Evolutionary conservation across 495 filamentous ascomycete genomes (phyloP).

Genomic region (Xylaria bambusicola): DNA sequence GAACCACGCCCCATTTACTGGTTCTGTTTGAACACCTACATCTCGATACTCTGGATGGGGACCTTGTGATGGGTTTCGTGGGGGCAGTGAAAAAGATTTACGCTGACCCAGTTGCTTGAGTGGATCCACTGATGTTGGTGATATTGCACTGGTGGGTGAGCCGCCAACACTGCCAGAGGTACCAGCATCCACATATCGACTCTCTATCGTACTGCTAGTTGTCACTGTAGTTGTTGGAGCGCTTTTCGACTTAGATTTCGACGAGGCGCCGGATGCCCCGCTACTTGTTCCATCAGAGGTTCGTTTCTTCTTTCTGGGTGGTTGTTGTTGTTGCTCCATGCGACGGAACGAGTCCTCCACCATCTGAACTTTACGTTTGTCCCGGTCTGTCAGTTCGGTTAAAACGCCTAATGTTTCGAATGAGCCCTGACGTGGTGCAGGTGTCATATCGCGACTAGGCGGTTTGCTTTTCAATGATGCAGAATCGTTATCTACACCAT

Average conservation of each 20-base stretch:
- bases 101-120: conserved; percentile 23
- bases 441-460: conserved; percentile 80
- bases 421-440: conserved; percentile 55
- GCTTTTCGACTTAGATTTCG: conserved; percentile 41
- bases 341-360: conserved; percentile 74
- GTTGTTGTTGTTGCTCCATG: conserved; percentile 64
- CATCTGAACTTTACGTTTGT: conserved; percentile 83
- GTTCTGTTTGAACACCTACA: conserved; percentile 52
- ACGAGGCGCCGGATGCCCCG: conserved; percentile 23
- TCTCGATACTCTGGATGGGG: conserved; percentile 45
- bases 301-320: conserved; percentile 61
- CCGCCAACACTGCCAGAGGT: conserved; percentile 50
- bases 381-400: conserved; percentile 75
- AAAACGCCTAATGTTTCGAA: conserved; percentile 52
- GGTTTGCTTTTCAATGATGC: conserved; percentile 74
- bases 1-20: conserved; percentile 48
- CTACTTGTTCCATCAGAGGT: conserved; percentile 56
- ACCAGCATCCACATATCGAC: conserved; percentile 51
- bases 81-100: conserved; percentile 26
- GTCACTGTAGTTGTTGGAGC: conserved; percentile 38
- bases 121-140: conserved; percentile 31
- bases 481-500: conserved; percentile 62
- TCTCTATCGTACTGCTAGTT: conserved; percentile 37
- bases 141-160: conserved; percentile 47
- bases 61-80: conserved; percentile 35